phyloP scores from a whole-genome alignment of 2,329 filamentous ascomycete genomes.

The Fusarium succisae region DNA sequence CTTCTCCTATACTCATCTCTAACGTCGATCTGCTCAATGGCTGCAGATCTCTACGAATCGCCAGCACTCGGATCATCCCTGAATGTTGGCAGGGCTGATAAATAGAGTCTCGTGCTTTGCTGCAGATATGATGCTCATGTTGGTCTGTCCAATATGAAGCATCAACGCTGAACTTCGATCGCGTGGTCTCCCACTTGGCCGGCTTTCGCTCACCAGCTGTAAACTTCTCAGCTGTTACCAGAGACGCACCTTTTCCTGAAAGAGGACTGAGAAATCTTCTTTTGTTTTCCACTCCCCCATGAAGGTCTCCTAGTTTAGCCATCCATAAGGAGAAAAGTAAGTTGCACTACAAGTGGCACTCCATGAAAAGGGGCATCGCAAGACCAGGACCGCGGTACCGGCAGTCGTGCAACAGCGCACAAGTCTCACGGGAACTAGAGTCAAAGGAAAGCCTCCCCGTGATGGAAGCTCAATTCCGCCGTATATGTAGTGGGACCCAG shows the following conservation, averaged over 20 bases:
- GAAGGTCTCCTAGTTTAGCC: neutral
- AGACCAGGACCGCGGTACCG: constrained; percentile 29
- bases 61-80: neutral
- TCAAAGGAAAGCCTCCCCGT: constrained; percentile 24
- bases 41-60: constrained; percentile 14
- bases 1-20: constrained; percentile 4
- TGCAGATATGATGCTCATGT: constrained; percentile 12
- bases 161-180: constrained; percentile 10
- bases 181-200: neutral
- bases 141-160: constrained; percentile 4
- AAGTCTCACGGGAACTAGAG: constrained; percentile 20
- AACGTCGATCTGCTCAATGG: constrained; percentile 22
- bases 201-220: constrained; percentile 13
- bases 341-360: constrained; percentile 19
- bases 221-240: constrained; percentile 6
- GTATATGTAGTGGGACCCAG: constrained; percentile 7
- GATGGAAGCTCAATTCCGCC: constrained; percentile 16
- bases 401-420: constrained; percentile 23
- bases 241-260: neutral
- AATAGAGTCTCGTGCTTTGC: neutral
- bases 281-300: neutral
- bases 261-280: constrained; percentile 1
- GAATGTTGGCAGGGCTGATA: constrained; percentile 33
- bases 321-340: constrained; percentile 8
- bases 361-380: constrained; percentile 8